These are phyloP conservation scores for Vicia villosa DNA, from an alignment of 306 rosid species.

Conservation along the genomic window DNA sequence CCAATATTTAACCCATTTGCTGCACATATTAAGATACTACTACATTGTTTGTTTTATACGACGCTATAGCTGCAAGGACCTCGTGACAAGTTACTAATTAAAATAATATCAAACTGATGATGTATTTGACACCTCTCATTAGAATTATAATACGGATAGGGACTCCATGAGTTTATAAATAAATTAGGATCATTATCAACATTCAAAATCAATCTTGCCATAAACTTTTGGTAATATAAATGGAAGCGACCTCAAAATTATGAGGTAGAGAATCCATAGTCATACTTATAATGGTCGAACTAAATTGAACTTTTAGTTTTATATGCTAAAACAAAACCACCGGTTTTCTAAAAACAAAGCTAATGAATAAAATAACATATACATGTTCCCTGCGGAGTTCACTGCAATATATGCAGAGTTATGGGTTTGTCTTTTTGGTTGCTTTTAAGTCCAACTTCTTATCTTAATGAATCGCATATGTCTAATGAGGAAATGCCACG, in stretches of 20 bases:
- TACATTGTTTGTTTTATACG: background rate
- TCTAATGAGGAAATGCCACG: slow-evolving; percentile 37
- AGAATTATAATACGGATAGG: no score
- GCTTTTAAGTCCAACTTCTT: slow-evolving; percentile 44
- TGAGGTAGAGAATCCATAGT: no score
- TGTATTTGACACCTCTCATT: no score
- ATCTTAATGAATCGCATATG: slow-evolving; percentile 37
- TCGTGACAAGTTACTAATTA: no score
- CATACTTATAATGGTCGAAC: background rate
- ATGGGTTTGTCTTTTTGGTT: slow-evolving; percentile 37
- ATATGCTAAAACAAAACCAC: slow-evolving; percentile 17
- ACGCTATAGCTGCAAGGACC: background rate
- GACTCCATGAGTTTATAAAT: no score
- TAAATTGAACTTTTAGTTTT: background rate
- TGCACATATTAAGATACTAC: background rate
- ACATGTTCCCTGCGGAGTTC: slow-evolving; percentile 26
- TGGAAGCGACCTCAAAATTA: background rate
- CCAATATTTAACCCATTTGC: background rate
- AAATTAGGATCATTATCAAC: no score
- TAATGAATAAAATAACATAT: slow-evolving; percentile 33
- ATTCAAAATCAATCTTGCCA: no score
- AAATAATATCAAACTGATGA: no score
- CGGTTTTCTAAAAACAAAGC: background rate
- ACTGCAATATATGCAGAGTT: slow-evolving; percentile 30
- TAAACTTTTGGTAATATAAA: background rate